Evolutionary conservation across 2,329 filamentous ascomycete genomes (phyloP), one percentile per base, ranked within the genome.

Genomic region (Claviceps quebecensis): DNA sequence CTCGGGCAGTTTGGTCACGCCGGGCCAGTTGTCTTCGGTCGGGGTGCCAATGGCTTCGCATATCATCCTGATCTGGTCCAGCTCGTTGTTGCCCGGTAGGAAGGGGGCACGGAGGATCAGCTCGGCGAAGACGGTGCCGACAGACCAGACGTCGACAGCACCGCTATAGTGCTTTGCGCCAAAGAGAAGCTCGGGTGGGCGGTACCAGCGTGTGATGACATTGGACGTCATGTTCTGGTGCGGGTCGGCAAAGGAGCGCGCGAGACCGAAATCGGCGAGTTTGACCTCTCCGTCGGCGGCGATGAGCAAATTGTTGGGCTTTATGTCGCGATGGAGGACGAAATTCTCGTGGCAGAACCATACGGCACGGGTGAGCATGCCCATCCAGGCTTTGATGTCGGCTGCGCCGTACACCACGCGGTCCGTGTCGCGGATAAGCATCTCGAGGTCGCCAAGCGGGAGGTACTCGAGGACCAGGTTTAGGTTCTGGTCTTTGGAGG

Each of bases 341-440:
- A 85, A 91, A 66, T 93, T 94, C 64, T 90, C 87, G 68, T 98
- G 93, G 68, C 93, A 97, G 73, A 95, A 98, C 84, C 88, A 95
- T 29, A 97, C 81, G 26, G 86, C 93, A 43, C 91, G 83, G 29
- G 79, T 80, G n/a, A 97, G 77, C 93, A 97, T 97, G 56, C 86
- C 87, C 84, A 96, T 95, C 93, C 93, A 98, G 16, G 89, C 86
- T 67, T 98, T 98, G 67, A 97, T 89, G 67, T 98, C 93, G 17
- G 87, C 86, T 11, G 81, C 80, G 55, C 86, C 86, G 67, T 97
- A 97, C 51, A 82, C 80, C 46, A 96, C 83, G 50, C 73, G 73
- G 45, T 83, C 78, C 34, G 78, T 81, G 68, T 97, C 90, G 65
- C 87, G 87, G 66, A 95, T 95, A 53, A 98, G 79, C 77, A 90